Evolutionary conservation across 306 rosid genomes (phyloP), one percentile per base, ranked within the genome.

Genomic region (Trifolium subterraneum): DNA sequence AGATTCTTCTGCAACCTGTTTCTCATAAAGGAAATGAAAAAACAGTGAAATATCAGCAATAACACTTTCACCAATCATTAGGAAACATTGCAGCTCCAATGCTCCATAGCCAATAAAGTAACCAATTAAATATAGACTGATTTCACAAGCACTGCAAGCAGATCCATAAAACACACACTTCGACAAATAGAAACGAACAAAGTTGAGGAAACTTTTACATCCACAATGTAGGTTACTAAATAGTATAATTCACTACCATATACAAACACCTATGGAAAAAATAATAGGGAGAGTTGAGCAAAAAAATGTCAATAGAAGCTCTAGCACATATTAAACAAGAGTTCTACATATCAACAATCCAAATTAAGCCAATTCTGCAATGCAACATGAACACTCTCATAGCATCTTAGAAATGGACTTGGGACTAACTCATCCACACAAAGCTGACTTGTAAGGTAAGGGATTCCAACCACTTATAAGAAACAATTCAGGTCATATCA

Each of bases 1-100:
- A 54, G 77, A 54, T 79, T 77, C 87, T 82, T 87, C 73, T 29
- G 66, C 39, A 84, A 51, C 56, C 79, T 77, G 70, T 76, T 62
- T 66, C 50, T 7, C 69, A 83, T 7, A 72, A 25, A 87, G 67
- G 27, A 80, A 19, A 35, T 5, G 52, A 47, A 58, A 67, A 63
- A 79, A 64, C 31, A 44, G 47, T 52, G 44, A 16, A 11, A 78
- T 13, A 58, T 64, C 10, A 45, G 15, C 10, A 58, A 22, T 3
- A 67, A 73, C 33, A 60, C 14, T 5, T 47, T 60, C 62, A 73
- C 39, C 44, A 38, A 48, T 4, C 39, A 56, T 10, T 35, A 22
- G 8, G 23, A 36, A 73, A 68, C 63, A 73, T 38, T 73, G 55
- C 52, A 72, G 54, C 63, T 52, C 16, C n/a, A n/a, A 18, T 47